phyloP scores from a whole-genome alignment of 345 rosid genomes.

The Citrus maxima region DNA sequence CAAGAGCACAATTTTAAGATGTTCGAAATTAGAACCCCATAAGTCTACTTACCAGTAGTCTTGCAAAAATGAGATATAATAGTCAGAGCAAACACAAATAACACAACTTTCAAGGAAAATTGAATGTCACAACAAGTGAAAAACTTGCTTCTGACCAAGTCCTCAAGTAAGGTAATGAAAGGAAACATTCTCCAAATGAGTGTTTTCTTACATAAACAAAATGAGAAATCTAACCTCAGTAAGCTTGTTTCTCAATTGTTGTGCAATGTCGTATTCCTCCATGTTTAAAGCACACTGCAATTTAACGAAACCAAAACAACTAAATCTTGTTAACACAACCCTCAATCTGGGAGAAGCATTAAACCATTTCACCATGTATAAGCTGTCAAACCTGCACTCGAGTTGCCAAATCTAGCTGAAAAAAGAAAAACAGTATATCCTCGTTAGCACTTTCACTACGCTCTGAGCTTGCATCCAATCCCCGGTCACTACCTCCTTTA shows the following conservation, averaged over 20 bases:
- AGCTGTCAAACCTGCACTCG: conserved; percentile 74
- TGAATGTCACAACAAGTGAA: not conserved
- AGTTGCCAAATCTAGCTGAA: conserved; percentile 81
- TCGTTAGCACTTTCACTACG: conserved; percentile 88
- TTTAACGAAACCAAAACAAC: conserved; percentile 13
- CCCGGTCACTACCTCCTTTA: conserved; percentile 56
- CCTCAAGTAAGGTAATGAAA: not conserved
- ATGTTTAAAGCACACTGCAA: conserved; percentile 78
- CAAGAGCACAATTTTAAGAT: conserved; percentile 5
- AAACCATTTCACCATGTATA: not conserved
- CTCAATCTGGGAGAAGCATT: not conserved
- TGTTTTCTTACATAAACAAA: not conserved
- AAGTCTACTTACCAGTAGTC: not conserved
- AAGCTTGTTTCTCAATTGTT: conserved; percentile 79
- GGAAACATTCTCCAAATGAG: not conserved
- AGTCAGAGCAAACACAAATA: not conserved
- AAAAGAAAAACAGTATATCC: conserved; percentile 86
- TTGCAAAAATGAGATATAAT: not conserved
- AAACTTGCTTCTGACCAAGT: not conserved
- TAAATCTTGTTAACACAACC: conserved; percentile 12
- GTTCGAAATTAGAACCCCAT: not conserved
- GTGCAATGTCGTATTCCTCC: conserved; percentile 88
- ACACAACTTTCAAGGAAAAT: not conserved
- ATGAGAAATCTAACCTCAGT: conserved; percentile 55
- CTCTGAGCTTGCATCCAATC: conserved; percentile 57